Percentiles rank a stretch among this genome's conserved stretches.
Evolutionary conservation across 192 early-diverging fungal species (phyloP).

Genomic region (Gonapodya sp.): DNA sequence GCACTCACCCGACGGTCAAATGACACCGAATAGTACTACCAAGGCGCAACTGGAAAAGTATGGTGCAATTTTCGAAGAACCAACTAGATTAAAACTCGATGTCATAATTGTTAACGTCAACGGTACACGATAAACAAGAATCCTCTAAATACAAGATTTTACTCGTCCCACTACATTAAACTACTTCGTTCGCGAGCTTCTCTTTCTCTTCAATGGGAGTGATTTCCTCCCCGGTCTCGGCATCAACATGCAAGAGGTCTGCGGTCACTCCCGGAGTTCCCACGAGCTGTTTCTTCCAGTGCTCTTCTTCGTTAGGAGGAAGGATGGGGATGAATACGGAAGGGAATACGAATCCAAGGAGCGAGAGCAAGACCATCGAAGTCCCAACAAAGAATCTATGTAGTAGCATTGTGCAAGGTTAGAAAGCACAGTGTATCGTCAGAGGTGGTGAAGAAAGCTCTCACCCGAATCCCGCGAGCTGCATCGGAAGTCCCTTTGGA

Average conservation of each 20-base stretch:
- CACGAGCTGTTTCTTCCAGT: not conserved
- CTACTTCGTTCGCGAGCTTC: not conserved
- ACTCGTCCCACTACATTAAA: not conserved
- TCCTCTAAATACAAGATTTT: too few species aligned
- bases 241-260: not conserved
- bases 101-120: too few species aligned
- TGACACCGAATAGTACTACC: too few species aligned
- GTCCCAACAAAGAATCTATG: not conserved
- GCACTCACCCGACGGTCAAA: too few species aligned
- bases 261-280: not conserved
- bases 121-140: too few species aligned
- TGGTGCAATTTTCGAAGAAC: too few species aligned
- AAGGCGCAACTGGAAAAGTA: too few species aligned
- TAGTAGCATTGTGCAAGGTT: not conserved
- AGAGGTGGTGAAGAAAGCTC: not conserved
- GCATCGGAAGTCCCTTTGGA: not conserved
- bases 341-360: not conserved
- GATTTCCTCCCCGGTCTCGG: not conserved
- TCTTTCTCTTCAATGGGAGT: not conserved
- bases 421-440: not conserved
- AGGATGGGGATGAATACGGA: not conserved
- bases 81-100: too few species aligned
- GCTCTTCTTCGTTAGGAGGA: not conserved
- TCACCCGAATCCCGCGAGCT: not conserved
- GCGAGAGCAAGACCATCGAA: not conserved